A percentile compares a stretch with the other conserved stretches of the same genome.
Evolutionary conservation across 2,329 filamentous ascomycete genomes (phyloP).

Genomic region (Penicillium sp.): DNA sequence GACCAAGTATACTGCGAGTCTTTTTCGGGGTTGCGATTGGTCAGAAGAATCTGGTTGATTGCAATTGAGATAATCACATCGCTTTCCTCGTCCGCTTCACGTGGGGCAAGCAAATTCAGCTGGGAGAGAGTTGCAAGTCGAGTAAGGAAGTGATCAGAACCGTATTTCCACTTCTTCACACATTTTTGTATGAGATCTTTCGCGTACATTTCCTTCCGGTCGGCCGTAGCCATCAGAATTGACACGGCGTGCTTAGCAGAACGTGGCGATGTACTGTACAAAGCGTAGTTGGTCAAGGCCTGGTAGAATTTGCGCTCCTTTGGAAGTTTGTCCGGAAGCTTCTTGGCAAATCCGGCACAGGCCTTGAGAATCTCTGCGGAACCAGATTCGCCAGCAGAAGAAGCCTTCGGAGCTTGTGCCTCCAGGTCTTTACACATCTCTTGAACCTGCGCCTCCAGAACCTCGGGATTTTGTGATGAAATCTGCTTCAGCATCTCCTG

Average conservation of each 20-base stretch:
- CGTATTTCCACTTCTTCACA: slow-evolving; percentile 72
- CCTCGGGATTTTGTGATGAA: slow-evolving; percentile 80
- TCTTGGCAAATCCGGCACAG: slow-evolving; percentile 85
- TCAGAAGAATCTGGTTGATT: slow-evolving; percentile 70
- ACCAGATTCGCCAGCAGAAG: slow-evolving; percentile 65
- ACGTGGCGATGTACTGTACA: slow-evolving; percentile 75
- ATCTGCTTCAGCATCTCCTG: slow-evolving; percentile 92
- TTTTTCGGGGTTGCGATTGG: slow-evolving; percentile 58
- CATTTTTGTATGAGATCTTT: slow-evolving; percentile 78
- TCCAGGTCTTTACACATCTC: slow-evolving; percentile 86
- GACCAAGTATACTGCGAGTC: slow-evolving; percentile 66
- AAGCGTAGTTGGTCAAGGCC: slow-evolving; percentile 77
- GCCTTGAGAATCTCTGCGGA: slow-evolving; percentile 92
- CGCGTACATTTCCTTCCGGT: slow-evolving; percentile 79
- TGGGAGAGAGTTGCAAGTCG: slow-evolving; percentile 55
- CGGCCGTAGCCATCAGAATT: slow-evolving; percentile 75
- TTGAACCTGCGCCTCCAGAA: slow-evolving; percentile 89
- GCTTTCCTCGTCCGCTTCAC: slow-evolving; percentile 69
- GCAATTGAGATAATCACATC: slow-evolving; percentile 78
- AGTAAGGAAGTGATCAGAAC: slow-evolving; percentile 69
- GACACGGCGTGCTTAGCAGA: slow-evolving; percentile 93
- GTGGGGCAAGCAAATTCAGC: slow-evolving; percentile 72
- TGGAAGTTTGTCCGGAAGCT: slow-evolving; percentile 79
- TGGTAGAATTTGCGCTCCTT: slow-evolving; percentile 77
- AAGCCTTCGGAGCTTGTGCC: slow-evolving; percentile 71